Base-by-base conservation (phyloP, 805 yeast species). In the Wickerhamiella spandovensis region DNA sequence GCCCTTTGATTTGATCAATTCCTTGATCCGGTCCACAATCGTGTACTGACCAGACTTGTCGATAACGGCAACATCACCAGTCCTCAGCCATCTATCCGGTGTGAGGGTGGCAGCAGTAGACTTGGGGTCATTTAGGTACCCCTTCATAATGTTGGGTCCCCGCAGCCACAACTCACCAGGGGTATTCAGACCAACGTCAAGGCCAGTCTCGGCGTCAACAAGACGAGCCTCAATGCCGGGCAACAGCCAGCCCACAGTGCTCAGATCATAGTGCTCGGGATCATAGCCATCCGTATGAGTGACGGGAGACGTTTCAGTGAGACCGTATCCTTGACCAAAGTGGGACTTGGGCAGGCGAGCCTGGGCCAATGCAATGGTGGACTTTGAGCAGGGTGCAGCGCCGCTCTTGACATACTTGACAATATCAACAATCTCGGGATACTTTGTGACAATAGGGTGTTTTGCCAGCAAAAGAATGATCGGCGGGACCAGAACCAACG, bases 1-100 rank as follows among this genome's bases (percentile, higher is more conserved):
- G 55, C 96, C 96, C 54, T 67, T 66, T 18, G 67, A 63, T 70
- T 81, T 81, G 72, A 80, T 81, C 60, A 81, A 75, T 63, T 81
- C 82, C 67, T 81, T 81, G 46, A 77, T 78, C 47, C 86, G 70
- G 58, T 79, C 84, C 48, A 79, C 74, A 52, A 79, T 75, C 54
- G 57, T 65, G 48, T 66, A 62, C 52, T 61, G 59, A 58, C 76
- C 74, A 35, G 58, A 58, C 13, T 57, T 55, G 50, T 67, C 70
- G 13, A 71, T 51, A 6, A 58, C 55, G 6, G 74, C 77, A 43
- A 74, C 69, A 61, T 79, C 84, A 25, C 84, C 84, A 21, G 83
- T 77, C 50, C 66, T 65, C 58, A 78, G 70, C 81, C 82, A 79
- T 20, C 74, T 76, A 2, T 63, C 63, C 47, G 71, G 70, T 12